phyloP scores from a whole-genome alignment of 192 early-diverging fungal species.

The Diversispora eburnea region DNA sequence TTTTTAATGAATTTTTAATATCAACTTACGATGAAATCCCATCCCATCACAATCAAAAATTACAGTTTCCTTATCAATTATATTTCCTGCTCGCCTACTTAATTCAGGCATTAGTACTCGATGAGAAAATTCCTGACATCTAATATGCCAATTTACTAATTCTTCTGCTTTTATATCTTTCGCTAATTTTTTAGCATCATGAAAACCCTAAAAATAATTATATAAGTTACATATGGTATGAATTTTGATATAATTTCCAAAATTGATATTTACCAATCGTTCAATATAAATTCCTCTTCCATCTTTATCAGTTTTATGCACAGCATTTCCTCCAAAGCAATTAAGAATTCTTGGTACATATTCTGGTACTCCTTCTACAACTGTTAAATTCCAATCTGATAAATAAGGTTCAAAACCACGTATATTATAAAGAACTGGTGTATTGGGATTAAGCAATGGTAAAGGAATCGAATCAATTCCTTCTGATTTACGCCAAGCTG shows the following conservation, averaged over 20 bases:
- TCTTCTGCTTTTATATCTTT: constrained; percentile 57
- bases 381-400: constrained; percentile 61
- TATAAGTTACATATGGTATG: neutral
- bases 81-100: constrained; percentile 55
- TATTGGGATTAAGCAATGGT: constrained; percentile 50
- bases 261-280: constrained; percentile 58
- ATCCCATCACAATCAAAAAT: constrained; percentile 92
- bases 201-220: constrained; percentile 45
- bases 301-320: constrained; percentile 87
- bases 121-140: constrained; percentile 67
- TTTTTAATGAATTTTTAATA: neutral
- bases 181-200: constrained; percentile 63
- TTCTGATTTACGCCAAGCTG: constrained; percentile 60
- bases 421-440: constrained; percentile 62
- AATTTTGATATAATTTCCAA: neutral
- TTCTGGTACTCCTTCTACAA: constrained; percentile 57
- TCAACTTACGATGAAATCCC: constrained; percentile 63
- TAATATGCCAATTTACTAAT: constrained; percentile 63
- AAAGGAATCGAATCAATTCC: constrained; percentile 57
- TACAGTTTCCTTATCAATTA: constrained; percentile 79
- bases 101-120: constrained; percentile 77
- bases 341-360: constrained; percentile 56
- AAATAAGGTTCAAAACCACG: constrained; percentile 58
- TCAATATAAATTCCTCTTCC: constrained; percentile 93
- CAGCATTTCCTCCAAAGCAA: constrained; percentile 67